phyloP scores from a whole-genome alignment of 2,329 filamentous ascomycete genomes.

The Eurotiales sp. region DNA sequence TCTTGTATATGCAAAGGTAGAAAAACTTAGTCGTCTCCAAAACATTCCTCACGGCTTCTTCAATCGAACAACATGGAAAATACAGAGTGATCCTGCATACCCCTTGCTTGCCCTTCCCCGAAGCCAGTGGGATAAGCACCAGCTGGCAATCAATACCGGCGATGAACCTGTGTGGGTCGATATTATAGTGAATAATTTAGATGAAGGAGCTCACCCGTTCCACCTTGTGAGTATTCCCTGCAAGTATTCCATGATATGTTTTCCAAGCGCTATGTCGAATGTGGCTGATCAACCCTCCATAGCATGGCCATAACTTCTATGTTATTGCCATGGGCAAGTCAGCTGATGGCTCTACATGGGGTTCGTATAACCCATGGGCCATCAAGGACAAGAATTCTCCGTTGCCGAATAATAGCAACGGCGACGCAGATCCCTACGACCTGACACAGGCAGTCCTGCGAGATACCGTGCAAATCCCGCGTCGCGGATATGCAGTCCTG shows the following conservation, averaged over 20 bases:
- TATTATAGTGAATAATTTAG: conserved; percentile 49
- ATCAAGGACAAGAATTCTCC: neutral
- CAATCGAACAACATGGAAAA: conserved; percentile 46
- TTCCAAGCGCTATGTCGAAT: neutral
- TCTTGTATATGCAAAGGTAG: conserved; percentile 46
- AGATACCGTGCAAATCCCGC: conserved; percentile 53
- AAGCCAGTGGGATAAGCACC: conserved; percentile 40
- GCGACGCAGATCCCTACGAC: conserved; percentile 27
- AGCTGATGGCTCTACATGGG: conserved; percentile 14
- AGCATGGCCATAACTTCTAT: conserved; percentile 76
- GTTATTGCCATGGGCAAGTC: conserved; percentile 34
- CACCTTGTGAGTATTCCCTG: conserved; percentile 38
- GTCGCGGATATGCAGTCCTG: conserved; percentile 53
- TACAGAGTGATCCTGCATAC: conserved; percentile 31
- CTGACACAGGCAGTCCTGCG: conserved; percentile 42
- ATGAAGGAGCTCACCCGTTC: conserved; percentile 50
- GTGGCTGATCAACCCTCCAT: conserved; percentile 31
- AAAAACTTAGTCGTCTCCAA: conserved; percentile 41
- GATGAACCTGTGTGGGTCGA: conserved; percentile 40
- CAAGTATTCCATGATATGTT: neutral
- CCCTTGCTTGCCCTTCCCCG: conserved; percentile 34
- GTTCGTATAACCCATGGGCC: conserved; percentile 26
- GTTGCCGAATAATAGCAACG: conserved; percentile 4
- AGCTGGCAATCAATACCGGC: conserved; percentile 31
- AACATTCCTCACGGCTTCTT: conserved; percentile 47